A percentile compares a stretch with the other conserved stretches of the same genome.
These are phyloP conservation scores for Suillus placidus DNA, from an alignment of 768 basidiomycete species.

Conservation along the genomic window DNA sequence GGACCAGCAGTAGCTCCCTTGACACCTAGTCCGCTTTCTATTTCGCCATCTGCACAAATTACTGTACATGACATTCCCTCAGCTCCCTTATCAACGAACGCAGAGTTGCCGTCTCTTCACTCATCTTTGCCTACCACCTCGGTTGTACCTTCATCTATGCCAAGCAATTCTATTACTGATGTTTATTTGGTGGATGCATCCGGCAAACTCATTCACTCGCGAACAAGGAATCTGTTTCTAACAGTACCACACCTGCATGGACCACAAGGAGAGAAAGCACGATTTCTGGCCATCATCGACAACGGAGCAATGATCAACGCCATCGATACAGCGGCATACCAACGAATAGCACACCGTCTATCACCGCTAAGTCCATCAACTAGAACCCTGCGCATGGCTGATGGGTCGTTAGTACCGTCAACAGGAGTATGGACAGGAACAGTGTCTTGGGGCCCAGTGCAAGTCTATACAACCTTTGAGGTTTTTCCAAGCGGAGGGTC, in stretches of 20 bases:
- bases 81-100: too few relatives aligned
- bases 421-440: slow-evolving; percentile 13
- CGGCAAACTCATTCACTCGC: background rate
- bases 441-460: background rate
- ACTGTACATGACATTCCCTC: background rate
- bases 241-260: slow-evolving; percentile 7
- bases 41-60: background rate
- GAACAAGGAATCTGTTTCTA: background rate
- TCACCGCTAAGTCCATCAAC: too few relatives aligned
- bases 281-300: slow-evolving; percentile 15
- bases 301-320: slow-evolving; percentile 22
- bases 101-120: background rate
- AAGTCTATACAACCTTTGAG: slow-evolving; percentile 3
- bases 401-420: slow-evolving; percentile 21
- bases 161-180: background rate
- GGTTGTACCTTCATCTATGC: background rate
- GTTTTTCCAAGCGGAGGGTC: slow-evolving; percentile 26
- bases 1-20: slow-evolving; percentile 8
- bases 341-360: too few relatives aligned
- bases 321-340: slow-evolving; percentile 8
- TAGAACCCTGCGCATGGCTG: slow-evolving; percentile 17
- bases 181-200: slow-evolving; percentile 6
- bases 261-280: slow-evolving; percentile 17
- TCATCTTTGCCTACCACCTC: fast-evolving
- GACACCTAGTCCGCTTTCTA: background rate